Percentiles rank a stretch among this genome's conserved stretches.
phyloP scores from a whole-genome alignment of 345 rosid species.

The Stellera chamaejasme region DNA sequence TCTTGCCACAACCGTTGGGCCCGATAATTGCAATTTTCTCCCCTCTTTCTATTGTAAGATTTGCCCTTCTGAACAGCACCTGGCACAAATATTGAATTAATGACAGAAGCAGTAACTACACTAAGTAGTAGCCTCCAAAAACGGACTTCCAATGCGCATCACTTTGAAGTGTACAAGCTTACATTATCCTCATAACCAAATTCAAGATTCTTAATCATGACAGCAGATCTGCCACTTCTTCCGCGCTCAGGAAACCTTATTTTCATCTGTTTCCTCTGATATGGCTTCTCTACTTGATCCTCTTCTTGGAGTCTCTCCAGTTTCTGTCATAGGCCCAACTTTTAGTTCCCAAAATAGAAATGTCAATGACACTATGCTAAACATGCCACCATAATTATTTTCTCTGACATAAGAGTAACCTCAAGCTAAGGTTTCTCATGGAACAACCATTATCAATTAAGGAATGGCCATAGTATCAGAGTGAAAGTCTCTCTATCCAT shows the following conservation, averaged over 20 bases:
- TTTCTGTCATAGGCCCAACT: slow-evolving; percentile 36
- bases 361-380: background rate
- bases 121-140: background rate
- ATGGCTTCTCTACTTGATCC: slow-evolving; percentile 86
- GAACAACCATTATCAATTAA: background rate
- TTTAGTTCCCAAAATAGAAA: slow-evolving; percentile 7
- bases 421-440: background rate
- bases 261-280: slow-evolving; percentile 82
- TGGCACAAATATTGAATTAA: slow-evolving; percentile 20
- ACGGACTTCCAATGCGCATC: background rate
- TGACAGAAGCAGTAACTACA: background rate
- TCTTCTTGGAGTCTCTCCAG: slow-evolving; percentile 80
- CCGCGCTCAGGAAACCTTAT: slow-evolving; percentile 96
- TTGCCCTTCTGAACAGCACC: slow-evolving; percentile 65
- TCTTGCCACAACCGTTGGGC: slow-evolving; percentile 95
- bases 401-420: background rate
- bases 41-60: slow-evolving; percentile 71
- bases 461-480: too few relatives aligned
- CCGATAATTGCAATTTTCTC: slow-evolving; percentile 89
- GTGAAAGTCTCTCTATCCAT: too few relatives aligned
- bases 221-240: slow-evolving; percentile 76
- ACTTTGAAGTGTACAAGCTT: slow-evolving; percentile 12
- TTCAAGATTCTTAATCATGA: slow-evolving; percentile 52
- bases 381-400: background rate
- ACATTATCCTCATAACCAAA: slow-evolving; percentile 79